Base-by-base conservation (phyloP, 2,329 filamentous ascomycete species). In the Kalaharituber pfeilii region DNA sequence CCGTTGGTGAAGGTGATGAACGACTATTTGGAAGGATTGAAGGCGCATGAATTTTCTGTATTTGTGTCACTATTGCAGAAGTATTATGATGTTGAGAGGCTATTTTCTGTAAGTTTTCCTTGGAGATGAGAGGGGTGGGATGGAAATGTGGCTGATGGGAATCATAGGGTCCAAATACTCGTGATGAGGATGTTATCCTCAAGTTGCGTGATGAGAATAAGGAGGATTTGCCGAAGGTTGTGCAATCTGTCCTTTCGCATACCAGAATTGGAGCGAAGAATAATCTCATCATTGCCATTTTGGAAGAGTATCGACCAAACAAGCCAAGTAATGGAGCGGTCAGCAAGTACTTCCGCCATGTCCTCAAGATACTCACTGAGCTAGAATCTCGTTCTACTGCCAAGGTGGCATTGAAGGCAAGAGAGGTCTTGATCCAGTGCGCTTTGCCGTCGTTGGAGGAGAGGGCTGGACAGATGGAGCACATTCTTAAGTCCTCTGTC, bases 361-460 rank as follows among this genome's bases (percentile, higher is more conserved):
- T 84, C 18, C 77, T 98, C 25, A 84, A 84, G 66, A 84, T 83
- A 69, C 75, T 98, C 62, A 88, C 91, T 0, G 91, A 98, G 68
- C 79, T 98, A 13, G 86, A 94, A 70, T 87, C 82, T 9, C 84
- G 71, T 71, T 80, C 73, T 66, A 91, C 89, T 9, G 86, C 89
- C 61, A 98, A 96, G 80, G 89, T 98, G 42, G 86, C 89, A 0
- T 77, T 98, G 62, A 98, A 98, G 76, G 89, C 91, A 47, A 84
- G 91, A 67, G 91, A 98, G 72, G 82, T 96, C 51, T 81, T 98
- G 65, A 98, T 98, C 60, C 91, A 96, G 71, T 95, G 87, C 67
- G 88, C 91, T 53, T 78, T 98, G 67, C 91, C 91, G 18, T 98
- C 91, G 2, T 75, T 98, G 20, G 91, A 96, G 69, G 91, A 98